Percentiles rank a stretch among this genome's conserved stretches.
Conservation (phyloP, 169 alveolate species). For the Cryptosporidium viatorum region DNA sequence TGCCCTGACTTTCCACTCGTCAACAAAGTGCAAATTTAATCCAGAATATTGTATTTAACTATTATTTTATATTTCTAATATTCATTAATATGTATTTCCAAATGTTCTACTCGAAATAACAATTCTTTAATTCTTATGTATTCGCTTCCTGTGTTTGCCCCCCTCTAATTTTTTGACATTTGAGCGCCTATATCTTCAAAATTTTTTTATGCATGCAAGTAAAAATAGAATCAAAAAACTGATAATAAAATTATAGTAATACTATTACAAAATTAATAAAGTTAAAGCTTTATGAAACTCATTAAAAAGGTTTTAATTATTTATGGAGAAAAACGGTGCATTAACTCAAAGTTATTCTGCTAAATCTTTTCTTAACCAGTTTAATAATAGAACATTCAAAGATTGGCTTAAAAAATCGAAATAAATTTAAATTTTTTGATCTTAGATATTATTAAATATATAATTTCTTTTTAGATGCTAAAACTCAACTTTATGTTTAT, state of each 20-base stretch:
- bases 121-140: neutral
- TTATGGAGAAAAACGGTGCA: too few relatives aligned
- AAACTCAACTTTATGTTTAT: neutral
- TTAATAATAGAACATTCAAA: neutral
- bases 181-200: constrained; percentile 14
- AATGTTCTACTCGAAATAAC: neutral
- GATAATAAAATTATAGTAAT: neutral
- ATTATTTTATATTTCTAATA: neutral
- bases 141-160: neutral
- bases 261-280: neutral
- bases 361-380: neutral
- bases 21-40: neutral
- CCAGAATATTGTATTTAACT: neutral
- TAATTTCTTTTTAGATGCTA: neutral
- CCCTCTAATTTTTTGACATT: neutral
- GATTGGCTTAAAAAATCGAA: too few relatives aligned
- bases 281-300: neutral
- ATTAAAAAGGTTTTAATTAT: too few relatives aligned
- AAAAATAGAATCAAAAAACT: neutral
- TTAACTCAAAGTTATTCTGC: neutral
- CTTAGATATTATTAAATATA: too few relatives aligned
- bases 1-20: constrained; percentile 12
- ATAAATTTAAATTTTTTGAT: too few relatives aligned
- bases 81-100: constrained; percentile 1
- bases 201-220: neutral